Conservation (phyloP, 1,139 yeast species). For the Blastobotrys proliferans region DNA sequence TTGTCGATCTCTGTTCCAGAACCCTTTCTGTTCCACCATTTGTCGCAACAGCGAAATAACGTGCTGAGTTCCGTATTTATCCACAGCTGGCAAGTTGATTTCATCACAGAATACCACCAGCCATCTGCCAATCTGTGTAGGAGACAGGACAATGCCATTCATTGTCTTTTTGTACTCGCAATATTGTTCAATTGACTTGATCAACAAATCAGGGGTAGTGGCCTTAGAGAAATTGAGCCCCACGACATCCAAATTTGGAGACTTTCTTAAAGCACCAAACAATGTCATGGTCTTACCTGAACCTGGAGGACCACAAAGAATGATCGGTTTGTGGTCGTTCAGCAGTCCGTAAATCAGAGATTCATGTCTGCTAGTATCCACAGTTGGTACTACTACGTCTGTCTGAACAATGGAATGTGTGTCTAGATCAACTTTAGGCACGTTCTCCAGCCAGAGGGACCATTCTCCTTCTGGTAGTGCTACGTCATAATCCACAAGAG, state of each 20-base stretch:
- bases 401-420: conserved; percentile 62
- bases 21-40: conserved; percentile 68
- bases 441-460: conserved; percentile 45
- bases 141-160: conserved; percentile 53
- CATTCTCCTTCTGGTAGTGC: conserved; percentile 48
- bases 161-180: conserved; percentile 58
- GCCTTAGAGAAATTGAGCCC: conserved; percentile 83
- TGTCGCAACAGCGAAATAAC: conserved; percentile 76
- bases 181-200: conserved; percentile 66
- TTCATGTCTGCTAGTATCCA: conserved; percentile 73
- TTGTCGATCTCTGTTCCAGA: conserved; percentile 60
- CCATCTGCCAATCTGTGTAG: conserved; percentile 63
- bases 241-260: conserved; percentile 56
- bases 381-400: conserved; percentile 68
- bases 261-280: conserved; percentile 59
- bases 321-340: conserved; percentile 54
- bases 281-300: conserved; percentile 95
- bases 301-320: conserved; percentile 96
- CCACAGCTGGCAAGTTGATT: conserved; percentile 73
- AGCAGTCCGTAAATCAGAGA: conserved; percentile 54
- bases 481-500: conserved; percentile 46
- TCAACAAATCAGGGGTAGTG: conserved; percentile 58
- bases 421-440: conserved; percentile 50
- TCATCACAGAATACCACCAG: conserved; percentile 90
- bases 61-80: conserved; percentile 71